phyloP scores from a whole-genome alignment of 2,329 filamentous ascomycete genomes.

The Botryosphaeria agaves region DNA sequence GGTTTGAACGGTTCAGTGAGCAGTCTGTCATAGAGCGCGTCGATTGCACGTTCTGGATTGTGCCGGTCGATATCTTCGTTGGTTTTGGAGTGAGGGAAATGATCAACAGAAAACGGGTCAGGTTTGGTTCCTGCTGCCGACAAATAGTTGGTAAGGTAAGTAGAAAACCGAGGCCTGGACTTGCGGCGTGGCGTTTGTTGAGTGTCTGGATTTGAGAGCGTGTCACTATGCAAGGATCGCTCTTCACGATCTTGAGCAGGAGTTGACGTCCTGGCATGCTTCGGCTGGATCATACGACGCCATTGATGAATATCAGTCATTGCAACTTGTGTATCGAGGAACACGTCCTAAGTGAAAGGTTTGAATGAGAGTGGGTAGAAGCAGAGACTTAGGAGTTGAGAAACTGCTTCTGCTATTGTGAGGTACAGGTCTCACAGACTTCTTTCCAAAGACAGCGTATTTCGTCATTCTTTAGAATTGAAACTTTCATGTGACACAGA shows the following conservation, averaged over 20 bases:
- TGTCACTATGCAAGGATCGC: constrained; percentile 13
- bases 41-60: constrained; percentile 8
- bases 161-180: constrained; percentile 20
- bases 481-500: too few species aligned
- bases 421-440: too few species aligned
- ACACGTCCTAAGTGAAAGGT: too few species aligned
- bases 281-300: constrained; percentile 16
- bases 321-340: too few species aligned
- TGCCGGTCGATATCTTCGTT: background rate
- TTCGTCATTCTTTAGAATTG: too few species aligned
- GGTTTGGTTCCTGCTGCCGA: constrained; percentile 7
- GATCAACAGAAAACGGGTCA: constrained; percentile 11
- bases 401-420: too few species aligned
- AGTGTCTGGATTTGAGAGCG: constrained; percentile 11
- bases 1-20: constrained; percentile 11
- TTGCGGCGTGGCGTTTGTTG: constrained; percentile 15
- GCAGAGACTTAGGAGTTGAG: too few species aligned
- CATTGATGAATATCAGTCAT: constrained; percentile 19
- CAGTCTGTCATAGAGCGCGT: constrained; percentile 13
- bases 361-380: too few species aligned
- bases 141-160: constrained; percentile 19
- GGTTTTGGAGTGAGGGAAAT: background rate
- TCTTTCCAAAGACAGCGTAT: too few species aligned
- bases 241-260: constrained; percentile 7
- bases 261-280: constrained; percentile 11